Base-by-base conservation (phyloP, 2,329 filamentous ascomycete species). In the Pezizomycotina sp. region DNA sequence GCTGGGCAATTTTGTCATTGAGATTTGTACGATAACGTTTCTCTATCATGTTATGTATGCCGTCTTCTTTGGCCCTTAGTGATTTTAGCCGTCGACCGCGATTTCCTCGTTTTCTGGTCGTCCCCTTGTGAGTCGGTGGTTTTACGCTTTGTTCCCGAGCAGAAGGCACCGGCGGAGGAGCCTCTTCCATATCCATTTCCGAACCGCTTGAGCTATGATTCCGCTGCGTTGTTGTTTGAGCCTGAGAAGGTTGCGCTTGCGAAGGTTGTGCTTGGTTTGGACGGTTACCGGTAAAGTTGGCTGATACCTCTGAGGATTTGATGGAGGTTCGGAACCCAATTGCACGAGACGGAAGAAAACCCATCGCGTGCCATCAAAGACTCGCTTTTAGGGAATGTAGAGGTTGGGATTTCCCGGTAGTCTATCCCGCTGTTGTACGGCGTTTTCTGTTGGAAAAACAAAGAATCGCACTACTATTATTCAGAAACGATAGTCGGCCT, bases 11-110 rank as follows among this genome's bases (percentile, higher is more conserved):
- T 62, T 95, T 95, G 55, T 93, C 86, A 54, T 95, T 95, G 38
- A 95, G 66, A 53, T 95, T 95, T 35, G 81, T 92, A 51, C 86
- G 75, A 58, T 95, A 95, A 48, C 86, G 67, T 65, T 93, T 95
- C 61, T 95, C 86, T 46, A 95, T 93, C 68, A 95, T 89, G 58
- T 93, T 95, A 60, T 95, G 86, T 2, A n/a, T n/a, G 86, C 83
- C 20, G 84, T 91, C 66, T 93, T 93, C 65, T 92, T 93, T 40
- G 63, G 62, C 16, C 61, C 67, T 32, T 55, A 66, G 48, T 66
- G 67, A 32, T 69, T 57, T 19, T 66, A 60, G 28, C 71, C 64
- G 8, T 75, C 70, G 31, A 72, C 69, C n/a, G 71, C 67, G 3
- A 70, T 63, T 14, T 72, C 65, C 4, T 66, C 63, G 9, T 58